phyloP scores from a whole-genome alignment of 306 rosid species.

The Fragaria vesca region DNA sequence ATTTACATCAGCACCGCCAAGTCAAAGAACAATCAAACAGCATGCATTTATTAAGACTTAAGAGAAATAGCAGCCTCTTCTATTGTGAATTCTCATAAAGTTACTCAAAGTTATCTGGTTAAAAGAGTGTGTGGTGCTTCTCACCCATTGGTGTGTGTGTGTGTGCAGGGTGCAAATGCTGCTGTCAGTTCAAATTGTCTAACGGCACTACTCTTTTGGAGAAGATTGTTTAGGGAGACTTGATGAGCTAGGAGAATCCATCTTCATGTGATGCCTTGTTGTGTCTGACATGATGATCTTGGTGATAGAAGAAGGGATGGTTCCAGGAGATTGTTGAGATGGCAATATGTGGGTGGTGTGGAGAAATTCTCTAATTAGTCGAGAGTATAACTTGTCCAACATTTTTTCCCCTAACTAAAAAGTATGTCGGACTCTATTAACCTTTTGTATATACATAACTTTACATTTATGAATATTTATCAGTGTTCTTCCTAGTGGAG shows the following conservation, averaged over 20 bases:
- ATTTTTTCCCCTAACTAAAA: neutral
- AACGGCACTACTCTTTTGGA: neutral
- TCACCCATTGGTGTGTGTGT: neutral
- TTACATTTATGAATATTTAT: neutral
- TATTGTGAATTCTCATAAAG: neutral
- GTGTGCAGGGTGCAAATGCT: neutral
- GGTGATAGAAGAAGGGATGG: neutral
- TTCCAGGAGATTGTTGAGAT: neutral
- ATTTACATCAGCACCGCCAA: neutral
- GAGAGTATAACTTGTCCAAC: neutral
- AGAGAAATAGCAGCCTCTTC: neutral
- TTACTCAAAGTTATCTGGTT: neutral
- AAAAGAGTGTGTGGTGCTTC: neutral
- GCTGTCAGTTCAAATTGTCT: neutral
- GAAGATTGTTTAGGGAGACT: neutral
- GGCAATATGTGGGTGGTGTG: neutral
- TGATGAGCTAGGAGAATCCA: neutral
- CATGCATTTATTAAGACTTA: neutral
- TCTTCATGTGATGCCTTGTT: neutral
- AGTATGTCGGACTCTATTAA: neutral
- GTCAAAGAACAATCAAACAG: constrained; percentile 5
- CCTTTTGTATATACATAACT: neutral
- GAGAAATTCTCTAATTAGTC: neutral
- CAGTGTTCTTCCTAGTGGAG: neutral
- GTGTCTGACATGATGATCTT: neutral